Conservation (phyloP, 257 asterid genomes). For the Penstemon barbatus region DNA sequence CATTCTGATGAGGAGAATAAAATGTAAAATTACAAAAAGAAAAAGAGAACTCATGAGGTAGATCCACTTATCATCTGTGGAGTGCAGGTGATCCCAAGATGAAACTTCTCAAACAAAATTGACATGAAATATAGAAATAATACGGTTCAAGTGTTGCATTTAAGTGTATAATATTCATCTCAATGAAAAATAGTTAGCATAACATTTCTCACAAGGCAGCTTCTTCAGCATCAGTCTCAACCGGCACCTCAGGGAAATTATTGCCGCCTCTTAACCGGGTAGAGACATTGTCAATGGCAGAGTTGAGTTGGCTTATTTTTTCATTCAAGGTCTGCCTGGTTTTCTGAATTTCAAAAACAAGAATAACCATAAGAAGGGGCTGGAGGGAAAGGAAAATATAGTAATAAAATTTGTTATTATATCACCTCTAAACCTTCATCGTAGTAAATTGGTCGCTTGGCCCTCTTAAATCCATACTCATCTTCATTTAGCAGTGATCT, state of each 20-base stretch:
- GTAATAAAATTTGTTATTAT: neutral
- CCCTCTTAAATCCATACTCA: constrained; percentile 73
- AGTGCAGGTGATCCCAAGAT: constrained; percentile 6
- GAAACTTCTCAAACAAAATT: constrained; percentile 17
- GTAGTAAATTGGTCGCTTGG: constrained; percentile 74
- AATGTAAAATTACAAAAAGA: neutral
- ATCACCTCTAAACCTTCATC: constrained; percentile 81
- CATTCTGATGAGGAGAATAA: neutral
- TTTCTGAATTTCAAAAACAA: constrained; percentile 49
- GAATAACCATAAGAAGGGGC: constrained; percentile 1
- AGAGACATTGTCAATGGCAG: constrained; percentile 83
- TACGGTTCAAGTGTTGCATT: constrained; percentile 23
- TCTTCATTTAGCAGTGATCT: constrained; percentile 78
- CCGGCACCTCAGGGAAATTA: constrained; percentile 53
- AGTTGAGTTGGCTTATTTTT: constrained; percentile 76
- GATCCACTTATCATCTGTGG: constrained; percentile 1
- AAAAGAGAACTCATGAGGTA: constrained; percentile 4
- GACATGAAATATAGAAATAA: neutral
- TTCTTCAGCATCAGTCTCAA: constrained; percentile 67
- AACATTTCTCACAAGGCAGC: constrained; percentile 40
- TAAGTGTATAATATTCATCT: constrained; percentile 16
- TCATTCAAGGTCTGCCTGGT: constrained; percentile 73
- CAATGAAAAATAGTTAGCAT: neutral
- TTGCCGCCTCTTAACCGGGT: constrained; percentile 84
- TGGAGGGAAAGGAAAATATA: neutral